phyloP scores from a whole-genome alignment of 257 asterid genomes.

The Plantago major region DNA sequence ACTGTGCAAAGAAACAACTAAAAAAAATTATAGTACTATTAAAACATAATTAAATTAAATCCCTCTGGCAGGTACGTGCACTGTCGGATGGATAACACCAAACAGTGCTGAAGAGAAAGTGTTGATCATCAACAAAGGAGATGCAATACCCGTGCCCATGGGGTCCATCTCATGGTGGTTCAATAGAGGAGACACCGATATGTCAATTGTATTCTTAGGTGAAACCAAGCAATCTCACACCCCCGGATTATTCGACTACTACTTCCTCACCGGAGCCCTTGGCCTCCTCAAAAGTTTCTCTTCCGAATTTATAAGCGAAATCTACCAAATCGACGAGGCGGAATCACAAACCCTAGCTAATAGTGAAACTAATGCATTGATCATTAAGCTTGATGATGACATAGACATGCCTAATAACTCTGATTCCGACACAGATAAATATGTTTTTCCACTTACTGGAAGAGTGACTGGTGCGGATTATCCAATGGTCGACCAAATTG shows the following conservation, averaged over 20 bases:
- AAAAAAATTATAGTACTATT: too few species aligned
- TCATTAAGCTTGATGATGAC: constrained; percentile 16
- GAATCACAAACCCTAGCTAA: constrained; percentile 25
- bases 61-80: constrained; percentile 32
- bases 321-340: constrained; percentile 8
- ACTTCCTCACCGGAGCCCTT: constrained; percentile 32
- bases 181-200: constrained; percentile 31
- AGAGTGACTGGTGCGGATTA: constrained; percentile 15
- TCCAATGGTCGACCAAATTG: constrained; percentile 15
- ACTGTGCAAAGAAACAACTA: too few species aligned
- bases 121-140: constrained; percentile 24
- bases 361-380: constrained; percentile 24
- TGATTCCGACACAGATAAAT: not conserved
- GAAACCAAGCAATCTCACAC: constrained; percentile 19
- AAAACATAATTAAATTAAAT: too few species aligned
- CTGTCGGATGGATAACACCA: constrained; percentile 31
- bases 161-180: constrained; percentile 47
- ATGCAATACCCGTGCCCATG: constrained; percentile 28
- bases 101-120: constrained; percentile 24
- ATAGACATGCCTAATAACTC: constrained; percentile 22
- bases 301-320: constrained; percentile 22
- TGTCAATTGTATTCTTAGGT: constrained; percentile 32
- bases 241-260: constrained; percentile 23
- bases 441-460: not conserved
- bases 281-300: constrained; percentile 36